Base-by-base conservation (phyloP, 371 early-diverging fungal species). In the Rhizopus sp. region DNA sequence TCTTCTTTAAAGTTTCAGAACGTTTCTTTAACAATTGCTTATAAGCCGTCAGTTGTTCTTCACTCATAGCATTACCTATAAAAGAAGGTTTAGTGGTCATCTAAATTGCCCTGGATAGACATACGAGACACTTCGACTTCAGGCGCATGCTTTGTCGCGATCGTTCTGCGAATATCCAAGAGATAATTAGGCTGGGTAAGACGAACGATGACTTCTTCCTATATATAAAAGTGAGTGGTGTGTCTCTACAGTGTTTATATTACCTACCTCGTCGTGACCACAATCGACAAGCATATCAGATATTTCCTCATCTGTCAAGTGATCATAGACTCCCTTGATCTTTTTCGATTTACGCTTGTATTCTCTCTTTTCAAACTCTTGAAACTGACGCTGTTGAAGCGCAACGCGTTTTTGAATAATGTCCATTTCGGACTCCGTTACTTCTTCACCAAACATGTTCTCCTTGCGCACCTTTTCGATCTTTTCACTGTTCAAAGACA, bases 401-500 rank as follows among this genome's bases (percentile, higher is more conserved):
- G 89, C 92, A 3, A 95, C 91, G 6, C 96, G 85, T 69, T 90
- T 83, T 63, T 88, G 81, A 70, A 95, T 94, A 55, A 95, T 89
- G 39, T 82, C 85, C 81, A 78, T 84, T 68, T 95, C 96, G 47
- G 86, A 83, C 59, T 88, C 90, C 0, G 94, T 95, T 13, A 93
- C 85, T 64, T 92, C 91, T 54, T 86, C 83, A 59, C 92, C 87
- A 63, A 94, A 95, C 6, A 93, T 85, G 33, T 89, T 88, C 54
- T 90, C 88, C 69, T 93, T 93, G 34, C 93, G 88, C 38, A 93
- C 88, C 33, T 86, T 90, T 68, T 81, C 86, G 52, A 93, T 89
- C 16, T 82, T 80, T 50, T 90, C 88, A 68, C 93, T 91, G 53
- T 9, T 55, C 12, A 15, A 23, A 16, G n/a, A 51, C 9, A 45